Evolutionary conservation across 2,329 filamentous ascomycete genomes (phyloP).

Genomic region (Akanthomyces muscarius): DNA sequence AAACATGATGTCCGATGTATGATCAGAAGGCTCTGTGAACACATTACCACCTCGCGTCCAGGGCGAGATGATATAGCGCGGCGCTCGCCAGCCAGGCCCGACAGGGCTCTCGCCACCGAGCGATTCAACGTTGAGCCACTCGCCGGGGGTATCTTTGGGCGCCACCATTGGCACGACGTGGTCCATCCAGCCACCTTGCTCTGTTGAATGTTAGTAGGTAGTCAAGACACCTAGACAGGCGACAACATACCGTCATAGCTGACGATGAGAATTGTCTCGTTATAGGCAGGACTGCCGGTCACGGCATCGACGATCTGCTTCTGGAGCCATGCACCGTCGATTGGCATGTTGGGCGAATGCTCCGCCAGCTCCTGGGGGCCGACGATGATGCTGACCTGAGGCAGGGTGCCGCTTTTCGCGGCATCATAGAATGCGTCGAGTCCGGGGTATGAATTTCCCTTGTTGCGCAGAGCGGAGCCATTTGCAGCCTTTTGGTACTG

Average conservation of each 20-base stretch:
- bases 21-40: constrained; percentile 50
- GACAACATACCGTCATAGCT: constrained; percentile 38
- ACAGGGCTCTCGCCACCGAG: constrained; percentile 25
- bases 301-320: constrained; percentile 49
- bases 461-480: constrained; percentile 37
- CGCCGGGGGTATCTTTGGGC: constrained; percentile 43
- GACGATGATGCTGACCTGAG: constrained; percentile 48
- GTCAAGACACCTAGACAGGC: not conserved
- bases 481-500: constrained; percentile 42
- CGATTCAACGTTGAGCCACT: constrained; percentile 45
- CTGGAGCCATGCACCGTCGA: constrained; percentile 53
- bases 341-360: constrained; percentile 49
- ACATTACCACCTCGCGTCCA: constrained; percentile 51
- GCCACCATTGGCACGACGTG: constrained; percentile 47
- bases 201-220: constrained; percentile 19
- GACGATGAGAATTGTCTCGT: constrained; percentile 46
- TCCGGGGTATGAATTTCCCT: constrained; percentile 43
- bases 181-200: constrained; percentile 51
- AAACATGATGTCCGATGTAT: constrained; percentile 51
- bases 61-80: constrained; percentile 51
- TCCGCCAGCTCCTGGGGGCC: constrained; percentile 53
- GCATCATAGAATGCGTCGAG: constrained; percentile 46
- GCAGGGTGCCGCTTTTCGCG: constrained; percentile 46
- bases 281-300: constrained; percentile 44
- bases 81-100: constrained; percentile 40